These are phyloP conservation scores for Eragrostis tef DNA, from an alignment of 202 grass and related monocot genomes.

Conservation along the genomic window DNA sequence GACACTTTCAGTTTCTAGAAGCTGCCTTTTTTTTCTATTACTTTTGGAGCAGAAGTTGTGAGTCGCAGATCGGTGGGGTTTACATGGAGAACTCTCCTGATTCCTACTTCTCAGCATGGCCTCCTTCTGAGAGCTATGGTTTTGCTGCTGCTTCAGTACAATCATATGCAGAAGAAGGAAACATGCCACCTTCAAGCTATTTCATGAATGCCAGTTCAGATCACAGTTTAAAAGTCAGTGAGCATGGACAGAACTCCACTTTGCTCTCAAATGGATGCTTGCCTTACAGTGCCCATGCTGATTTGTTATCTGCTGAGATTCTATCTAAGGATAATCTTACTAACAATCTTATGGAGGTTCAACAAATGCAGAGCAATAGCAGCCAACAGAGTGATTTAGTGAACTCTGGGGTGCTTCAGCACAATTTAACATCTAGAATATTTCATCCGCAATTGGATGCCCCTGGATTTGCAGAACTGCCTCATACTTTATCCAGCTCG, in stretches of 20 bases:
- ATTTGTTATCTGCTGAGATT: conserved; percentile 46
- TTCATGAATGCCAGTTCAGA: conserved; percentile 45
- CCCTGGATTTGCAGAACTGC: conserved; percentile 48
- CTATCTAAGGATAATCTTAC: conserved; percentile 47
- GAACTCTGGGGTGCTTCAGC: conserved; percentile 33
- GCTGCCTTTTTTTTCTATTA: background rate
- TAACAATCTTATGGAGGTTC: conserved; percentile 39
- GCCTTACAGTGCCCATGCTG: conserved; percentile 29
- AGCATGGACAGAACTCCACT: conserved; percentile 43
- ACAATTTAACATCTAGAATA: conserved; percentile 43
- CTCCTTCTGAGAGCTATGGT: conserved; percentile 44
- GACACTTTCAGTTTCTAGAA: conserved; percentile 30
- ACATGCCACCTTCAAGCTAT: conserved; percentile 41
- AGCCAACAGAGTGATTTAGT: conserved; percentile 47
- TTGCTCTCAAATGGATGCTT: conserved; percentile 41
- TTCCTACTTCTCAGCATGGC: conserved; percentile 58
- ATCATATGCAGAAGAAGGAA: conserved; percentile 53
- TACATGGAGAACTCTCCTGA: conserved; percentile 48
- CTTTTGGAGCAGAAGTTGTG: conserved; percentile 30
- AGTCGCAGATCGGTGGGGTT: conserved; percentile 12
- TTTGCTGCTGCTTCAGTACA: conserved; percentile 50
- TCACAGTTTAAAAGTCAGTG: conserved; percentile 41
- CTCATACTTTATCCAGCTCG: conserved; percentile 58
- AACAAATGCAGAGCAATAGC: conserved; percentile 47
- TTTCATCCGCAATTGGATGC: conserved; percentile 54